Percentiles rank a stretch among this genome's conserved stretches.
Evolutionary conservation across 1,284 basidiomycete genomes (phyloP).

Genomic region (Peniophora sp.): DNA sequence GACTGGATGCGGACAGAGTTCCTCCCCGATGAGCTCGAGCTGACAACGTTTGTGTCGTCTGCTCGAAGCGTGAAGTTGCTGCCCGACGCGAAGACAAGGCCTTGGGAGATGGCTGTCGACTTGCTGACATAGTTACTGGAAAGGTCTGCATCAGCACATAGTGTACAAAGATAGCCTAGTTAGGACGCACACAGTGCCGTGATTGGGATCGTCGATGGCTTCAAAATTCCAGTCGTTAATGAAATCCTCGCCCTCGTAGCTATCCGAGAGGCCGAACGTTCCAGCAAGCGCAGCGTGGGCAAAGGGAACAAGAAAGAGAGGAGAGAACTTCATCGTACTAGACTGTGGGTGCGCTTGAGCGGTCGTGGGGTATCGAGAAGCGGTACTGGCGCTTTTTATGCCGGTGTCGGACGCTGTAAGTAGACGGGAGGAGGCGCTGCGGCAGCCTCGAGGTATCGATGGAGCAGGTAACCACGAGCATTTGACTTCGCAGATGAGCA

Average conservation of each 20-base stretch:
- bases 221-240: background rate
- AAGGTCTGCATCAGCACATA: background rate
- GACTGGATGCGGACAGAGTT: slow-evolving; percentile 53
- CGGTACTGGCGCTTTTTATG: too few species aligned
- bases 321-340: background rate
- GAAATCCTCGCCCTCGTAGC: background rate
- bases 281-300: background rate
- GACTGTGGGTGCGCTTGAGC: too few species aligned
- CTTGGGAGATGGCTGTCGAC: slow-evolving; percentile 21
- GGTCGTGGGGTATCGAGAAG: too few species aligned
- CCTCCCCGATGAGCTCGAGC: slow-evolving; percentile 40
- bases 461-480: too few species aligned
- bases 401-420: too few species aligned
- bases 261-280: background rate
- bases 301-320: background rate
- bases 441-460: too few species aligned
- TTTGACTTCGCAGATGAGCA: too few species aligned
- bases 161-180: background rate
- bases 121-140: slow-evolving; percentile 28
- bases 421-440: too few species aligned
- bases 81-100: slow-evolving; percentile 23
- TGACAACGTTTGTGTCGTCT: slow-evolving; percentile 39
- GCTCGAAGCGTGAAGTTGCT: slow-evolving; percentile 35
- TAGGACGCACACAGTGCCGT: background rate
- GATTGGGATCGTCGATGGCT: background rate